Base-by-base conservation (phyloP, 148 eudicot genomes). In the Selenicereus undatus region DNA sequence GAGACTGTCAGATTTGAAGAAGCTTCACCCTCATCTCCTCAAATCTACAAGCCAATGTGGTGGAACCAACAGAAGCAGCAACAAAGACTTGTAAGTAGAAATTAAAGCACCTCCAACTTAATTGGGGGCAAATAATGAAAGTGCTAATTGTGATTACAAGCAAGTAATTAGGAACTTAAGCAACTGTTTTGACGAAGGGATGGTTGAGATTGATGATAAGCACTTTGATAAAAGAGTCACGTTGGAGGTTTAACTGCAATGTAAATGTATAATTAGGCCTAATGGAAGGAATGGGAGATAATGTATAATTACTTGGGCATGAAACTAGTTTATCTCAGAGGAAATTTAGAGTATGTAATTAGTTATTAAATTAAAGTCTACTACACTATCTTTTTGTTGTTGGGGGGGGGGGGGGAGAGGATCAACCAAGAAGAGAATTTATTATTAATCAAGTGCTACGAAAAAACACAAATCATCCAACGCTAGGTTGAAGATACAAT, bases 1-100 rank as follows among this genome's bases (percentile, higher is more conserved):
- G 43, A 85, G 79, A 60, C 26, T 86, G 16, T 86, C 93, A 21
- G 91, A 90, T 80, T 71, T 90, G 64, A 83, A 80, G 79, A 88
- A 88, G 78, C 81, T 90, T 35, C 89, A 88, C 18, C 81, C 81
- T 29, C 74, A 24, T 68, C 30, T 78, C 30, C 54, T 68, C 11
- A 78, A 78, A 30, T 51, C 75, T 68, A 51, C 75, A 42, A 66
- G 30, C 11, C 62, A 56, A 56, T 64, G 29, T n/a, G 7, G 29
- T 64, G 29, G 68, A 64, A n/a, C n/a, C 29, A 64, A 64, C 29
- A n/a, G 3, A 8, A 64, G 29, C n/a, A 24, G 0, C n/a, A 64
- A 9, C 62, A 65, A 65, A 11, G 70, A 65, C 10, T 65, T n/a
- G 18, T 27, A 16, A 27, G 42, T 3, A 69, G 72, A 69, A n/a